A percentile compares a stretch with the other conserved stretches of the same genome.
Conservation (phyloP, 78 protist genomes). For the Dictyostelium firmibasis region DNA sequence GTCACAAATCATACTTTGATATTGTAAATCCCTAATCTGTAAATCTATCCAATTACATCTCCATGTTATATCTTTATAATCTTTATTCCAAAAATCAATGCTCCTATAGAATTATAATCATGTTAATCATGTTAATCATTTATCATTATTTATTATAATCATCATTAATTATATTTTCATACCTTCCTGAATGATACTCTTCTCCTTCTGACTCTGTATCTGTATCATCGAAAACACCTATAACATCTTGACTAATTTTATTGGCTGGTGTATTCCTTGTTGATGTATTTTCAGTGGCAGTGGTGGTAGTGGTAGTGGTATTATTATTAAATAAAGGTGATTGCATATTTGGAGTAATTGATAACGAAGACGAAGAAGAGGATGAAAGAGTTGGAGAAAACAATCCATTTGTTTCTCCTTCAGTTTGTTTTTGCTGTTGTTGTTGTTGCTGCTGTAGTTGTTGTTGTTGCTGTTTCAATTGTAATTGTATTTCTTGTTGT, state of each 20-base stretch:
- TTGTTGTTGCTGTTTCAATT: background rate
- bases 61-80: slow-evolving; percentile 49
- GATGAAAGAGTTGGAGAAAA: background rate
- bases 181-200: slow-evolving; percentile 36
- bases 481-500: background rate
- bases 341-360: background rate
- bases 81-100: slow-evolving; percentile 56
- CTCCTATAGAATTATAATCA: background rate
- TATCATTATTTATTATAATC: background rate
- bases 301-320: background rate
- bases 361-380: background rate
- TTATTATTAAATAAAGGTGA: background rate
- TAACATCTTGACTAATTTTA: background rate
- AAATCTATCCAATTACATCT: slow-evolving; percentile 67
- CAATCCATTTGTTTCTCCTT: background rate
- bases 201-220: slow-evolving; percentile 38
- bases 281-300: background rate
- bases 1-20: slow-evolving; percentile 44
- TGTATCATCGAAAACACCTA: slow-evolving; percentile 6
- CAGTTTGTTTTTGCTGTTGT: background rate
- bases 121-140: background rate
- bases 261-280: background rate
- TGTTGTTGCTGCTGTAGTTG: background rate
- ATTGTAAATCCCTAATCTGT: slow-evolving; percentile 63
- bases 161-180: background rate